Conservation (phyloP, 2,329 filamentous ascomycete species). For the Clarireedia paspali region DNA sequence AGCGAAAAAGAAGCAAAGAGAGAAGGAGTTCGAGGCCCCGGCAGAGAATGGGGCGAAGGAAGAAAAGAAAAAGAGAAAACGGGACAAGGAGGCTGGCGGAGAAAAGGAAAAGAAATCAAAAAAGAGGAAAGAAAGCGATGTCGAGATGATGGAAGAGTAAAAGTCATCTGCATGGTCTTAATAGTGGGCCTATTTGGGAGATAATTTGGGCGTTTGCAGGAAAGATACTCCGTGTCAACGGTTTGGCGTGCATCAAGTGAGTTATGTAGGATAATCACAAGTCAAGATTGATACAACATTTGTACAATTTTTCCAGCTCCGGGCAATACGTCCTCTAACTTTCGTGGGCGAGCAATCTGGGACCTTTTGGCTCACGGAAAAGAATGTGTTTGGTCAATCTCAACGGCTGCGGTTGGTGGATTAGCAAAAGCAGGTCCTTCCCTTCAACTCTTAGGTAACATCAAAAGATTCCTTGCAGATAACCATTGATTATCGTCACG, state of each 20-base stretch:
- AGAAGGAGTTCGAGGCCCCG: constrained; percentile 81
- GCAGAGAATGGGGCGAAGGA: constrained; percentile 57
- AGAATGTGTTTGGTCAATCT: background rate
- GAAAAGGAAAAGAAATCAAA: constrained; percentile 19
- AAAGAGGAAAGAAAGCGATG: constrained; percentile 12
- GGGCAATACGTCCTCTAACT: too few species aligned
- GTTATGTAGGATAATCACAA: background rate
- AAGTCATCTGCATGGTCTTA: background rate
- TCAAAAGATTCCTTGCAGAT: background rate
- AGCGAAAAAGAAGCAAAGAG: constrained; percentile 77
- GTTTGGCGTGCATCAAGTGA: background rate
- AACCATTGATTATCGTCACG: background rate
- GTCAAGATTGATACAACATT: background rate
- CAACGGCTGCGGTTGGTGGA: background rate
- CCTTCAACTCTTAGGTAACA: too few species aligned
- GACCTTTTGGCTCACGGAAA: too few species aligned
- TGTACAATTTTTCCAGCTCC: too few species aligned
- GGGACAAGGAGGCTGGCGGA: constrained; percentile 27
- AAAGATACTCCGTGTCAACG: constrained; percentile 2
- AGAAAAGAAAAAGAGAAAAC: constrained; percentile 44
- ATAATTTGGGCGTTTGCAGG: constrained; percentile 5
- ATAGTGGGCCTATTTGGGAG: background rate
- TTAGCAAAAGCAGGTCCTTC: too few species aligned
- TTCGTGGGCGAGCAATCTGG: too few species aligned
- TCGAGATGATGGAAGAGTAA: constrained; percentile 8